Percentiles rank a stretch among this genome's conserved stretches.
Evolutionary conservation across 331 rosid genomes (phyloP).

Genomic region (Saraca asoca): DNA sequence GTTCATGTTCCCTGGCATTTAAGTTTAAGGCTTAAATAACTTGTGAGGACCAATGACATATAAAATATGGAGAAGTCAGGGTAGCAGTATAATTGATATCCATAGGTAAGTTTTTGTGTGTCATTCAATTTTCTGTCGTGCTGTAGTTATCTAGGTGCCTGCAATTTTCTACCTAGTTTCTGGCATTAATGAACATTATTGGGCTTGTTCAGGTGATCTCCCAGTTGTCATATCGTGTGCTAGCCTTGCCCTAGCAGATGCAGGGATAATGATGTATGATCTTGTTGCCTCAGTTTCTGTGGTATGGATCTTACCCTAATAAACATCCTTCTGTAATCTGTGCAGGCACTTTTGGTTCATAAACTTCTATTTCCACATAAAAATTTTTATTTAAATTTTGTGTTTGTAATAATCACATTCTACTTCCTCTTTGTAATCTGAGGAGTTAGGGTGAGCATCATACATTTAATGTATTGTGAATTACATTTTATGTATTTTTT

Average conservation of each 20-base stretch:
- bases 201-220: slow-evolving; percentile 70
- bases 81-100: background rate
- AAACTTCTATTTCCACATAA: slow-evolving; percentile 8
- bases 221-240: slow-evolving; percentile 96
- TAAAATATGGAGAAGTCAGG: slow-evolving; percentile 27
- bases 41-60: slow-evolving; percentile 1
- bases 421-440: background rate
- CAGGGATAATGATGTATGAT: slow-evolving; percentile 95
- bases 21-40: background rate
- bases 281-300: slow-evolving; percentile 92
- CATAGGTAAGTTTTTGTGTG: background rate
- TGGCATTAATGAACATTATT: slow-evolving; percentile 26
- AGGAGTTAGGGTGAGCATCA: slow-evolving; percentile 4
- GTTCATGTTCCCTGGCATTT: background rate
- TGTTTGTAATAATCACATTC: background rate
- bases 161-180: slow-evolving; percentile 14
- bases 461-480: slow-evolving; percentile 13
- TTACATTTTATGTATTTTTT: slow-evolving; percentile 2
- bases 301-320: slow-evolving; percentile 59
- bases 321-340: slow-evolving; percentile 17
- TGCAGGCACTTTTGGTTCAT: slow-evolving; percentile 21
- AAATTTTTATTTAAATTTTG: slow-evolving; percentile 5
- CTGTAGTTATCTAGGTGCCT: background rate
- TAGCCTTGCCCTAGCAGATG: slow-evolving; percentile 99
- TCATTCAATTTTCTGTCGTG: slow-evolving; percentile 14